phyloP scores from a whole-genome alignment of 2,329 filamentous ascomycete genomes.

The Scleromitrula shiraiana region DNA sequence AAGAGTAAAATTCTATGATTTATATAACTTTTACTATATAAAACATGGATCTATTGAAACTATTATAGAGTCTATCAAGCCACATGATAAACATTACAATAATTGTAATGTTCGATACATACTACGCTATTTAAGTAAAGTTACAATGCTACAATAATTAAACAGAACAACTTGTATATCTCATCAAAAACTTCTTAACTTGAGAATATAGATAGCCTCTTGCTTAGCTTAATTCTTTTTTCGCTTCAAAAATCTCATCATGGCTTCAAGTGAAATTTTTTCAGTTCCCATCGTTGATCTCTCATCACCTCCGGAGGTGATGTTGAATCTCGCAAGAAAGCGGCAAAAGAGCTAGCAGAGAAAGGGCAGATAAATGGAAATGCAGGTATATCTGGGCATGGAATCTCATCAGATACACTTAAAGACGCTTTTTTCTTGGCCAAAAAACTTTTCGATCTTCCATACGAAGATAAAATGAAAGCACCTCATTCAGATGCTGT shows the following conservation, averaged over 20 bases:
- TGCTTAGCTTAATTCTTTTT: neutral
- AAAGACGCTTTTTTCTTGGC: slow-evolving; percentile 37
- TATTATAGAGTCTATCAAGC: too few species aligned
- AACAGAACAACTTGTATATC: neutral
- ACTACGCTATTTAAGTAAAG: too few species aligned
- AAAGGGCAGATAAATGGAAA: slow-evolving; percentile 38
- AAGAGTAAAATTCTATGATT: too few species aligned
- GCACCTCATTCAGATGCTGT: slow-evolving; percentile 42
- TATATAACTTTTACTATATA: too few species aligned
- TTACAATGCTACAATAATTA: neutral
- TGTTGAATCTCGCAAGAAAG: slow-evolving; percentile 23
- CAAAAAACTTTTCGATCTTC: slow-evolving; percentile 37
- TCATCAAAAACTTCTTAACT: neutral
- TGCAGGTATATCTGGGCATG: slow-evolving; percentile 40
- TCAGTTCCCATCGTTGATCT: slow-evolving; percentile 22
- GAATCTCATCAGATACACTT: slow-evolving; percentile 33
- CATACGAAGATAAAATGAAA: slow-evolving; percentile 38
- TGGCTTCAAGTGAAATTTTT: neutral
- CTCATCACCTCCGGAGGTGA: slow-evolving; percentile 15
- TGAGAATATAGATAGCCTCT: neutral
- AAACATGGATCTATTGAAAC: too few species aligned
- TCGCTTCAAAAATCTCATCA: neutral
- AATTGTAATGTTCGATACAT: too few species aligned
- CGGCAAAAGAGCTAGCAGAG: slow-evolving; percentile 33
- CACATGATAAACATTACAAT: too few species aligned